Evolutionary conservation across 2,329 filamentous ascomycete genomes (phyloP).

Genomic region (Aspergillus novoparasiticus): DNA sequence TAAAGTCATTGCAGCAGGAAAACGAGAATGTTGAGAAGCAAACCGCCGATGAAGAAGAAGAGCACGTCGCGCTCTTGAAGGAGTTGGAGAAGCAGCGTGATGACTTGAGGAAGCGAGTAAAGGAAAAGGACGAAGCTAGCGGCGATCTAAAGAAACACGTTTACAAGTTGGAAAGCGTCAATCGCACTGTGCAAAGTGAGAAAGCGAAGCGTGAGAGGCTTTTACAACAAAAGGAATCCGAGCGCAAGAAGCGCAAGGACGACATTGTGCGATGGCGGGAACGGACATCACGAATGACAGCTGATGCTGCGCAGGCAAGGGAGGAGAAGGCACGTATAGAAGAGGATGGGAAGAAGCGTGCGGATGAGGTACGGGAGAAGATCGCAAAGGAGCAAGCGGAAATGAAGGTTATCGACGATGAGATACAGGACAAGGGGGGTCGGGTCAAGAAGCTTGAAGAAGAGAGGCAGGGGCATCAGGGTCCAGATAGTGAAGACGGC

Average conservation of each 20-base stretch:
- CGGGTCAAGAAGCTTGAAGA: slow-evolving; percentile 65
- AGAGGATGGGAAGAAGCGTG: slow-evolving; percentile 41
- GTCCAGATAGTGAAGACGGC: slow-evolving; percentile 53
- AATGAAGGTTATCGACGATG: slow-evolving; percentile 62
- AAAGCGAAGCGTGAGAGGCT: slow-evolving; percentile 73
- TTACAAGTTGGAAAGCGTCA: slow-evolving; percentile 76
- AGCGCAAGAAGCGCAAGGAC: slow-evolving; percentile 62
- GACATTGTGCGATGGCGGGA: slow-evolving; percentile 62
- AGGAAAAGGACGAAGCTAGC: slow-evolving; percentile 89
- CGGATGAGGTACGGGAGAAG: slow-evolving; percentile 46
- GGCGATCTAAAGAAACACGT: slow-evolving; percentile 81
- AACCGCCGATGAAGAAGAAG: slow-evolving; percentile 68
- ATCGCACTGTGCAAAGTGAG: slow-evolving; percentile 77
- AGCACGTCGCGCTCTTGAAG: slow-evolving; percentile 66
- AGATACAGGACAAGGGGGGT: slow-evolving; percentile 61
- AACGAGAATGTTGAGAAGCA: slow-evolving; percentile 76
- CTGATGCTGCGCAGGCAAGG: slow-evolving; percentile 49
- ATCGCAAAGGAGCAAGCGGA: slow-evolving; percentile 49
- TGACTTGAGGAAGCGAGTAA: slow-evolving; percentile 73
- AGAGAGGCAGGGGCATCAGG: slow-evolving; percentile 54
- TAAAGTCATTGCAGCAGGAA: slow-evolving; percentile 79
- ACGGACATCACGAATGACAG: slow-evolving; percentile 55
- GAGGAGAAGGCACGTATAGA: slow-evolving; percentile 47
- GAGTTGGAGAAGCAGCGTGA: slow-evolving; percentile 78
- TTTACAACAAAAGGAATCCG: slow-evolving; percentile 62